Evolutionary conservation across 805 yeast genomes (phyloP), one percentile per base, ranked within the genome.

Genomic region (Hanseniaspora pseudoguilliermondii): DNA sequence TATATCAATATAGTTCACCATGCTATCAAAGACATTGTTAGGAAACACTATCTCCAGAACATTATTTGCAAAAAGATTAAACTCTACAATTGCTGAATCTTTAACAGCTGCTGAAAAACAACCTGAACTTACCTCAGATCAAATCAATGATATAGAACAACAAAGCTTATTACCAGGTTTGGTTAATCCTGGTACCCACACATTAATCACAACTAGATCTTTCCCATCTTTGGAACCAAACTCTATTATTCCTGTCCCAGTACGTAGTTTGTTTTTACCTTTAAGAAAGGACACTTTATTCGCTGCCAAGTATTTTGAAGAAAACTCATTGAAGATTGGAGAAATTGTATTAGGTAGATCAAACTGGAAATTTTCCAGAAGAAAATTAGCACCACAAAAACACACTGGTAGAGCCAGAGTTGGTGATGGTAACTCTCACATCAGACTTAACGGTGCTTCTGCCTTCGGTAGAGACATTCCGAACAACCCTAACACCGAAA

Each of bases 361-460:
- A 39, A 91, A 87, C 62, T 84, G 84, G 70, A 89, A 90, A 58
- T 90, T 79, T 68, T 84, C 95, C 25, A 79, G 95, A 69, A 78
- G 78, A 64, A 93, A 93, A 67, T 73, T 93, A 61, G 75, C 80
- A 40, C 86, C 88, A 34, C 98, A 93, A 71, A 93, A 93, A 71
- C 97, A 97, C 58, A 73, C 87, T 16, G 99, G 99, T 71, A 77
- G 79, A 59, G 99, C 99, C 54, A 83, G 99, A 75, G 84, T 81
- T 55, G 99, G 99, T 73, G 97, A 90, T 71, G 89, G 86, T 58
- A 91, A 90, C 65, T 87, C 96, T 25, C 98, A 98, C 50, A 84
- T 83, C 47, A 82, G 96, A 72, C 82, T 80, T 64, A 87, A 85
- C 65, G 96, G 96, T 68, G 89, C 91, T 54, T 76, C 83, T 63